Conservation (phyloP, 2,329 filamentous ascomycete genomes). For the Cordyceps cateniannulata region DNA sequence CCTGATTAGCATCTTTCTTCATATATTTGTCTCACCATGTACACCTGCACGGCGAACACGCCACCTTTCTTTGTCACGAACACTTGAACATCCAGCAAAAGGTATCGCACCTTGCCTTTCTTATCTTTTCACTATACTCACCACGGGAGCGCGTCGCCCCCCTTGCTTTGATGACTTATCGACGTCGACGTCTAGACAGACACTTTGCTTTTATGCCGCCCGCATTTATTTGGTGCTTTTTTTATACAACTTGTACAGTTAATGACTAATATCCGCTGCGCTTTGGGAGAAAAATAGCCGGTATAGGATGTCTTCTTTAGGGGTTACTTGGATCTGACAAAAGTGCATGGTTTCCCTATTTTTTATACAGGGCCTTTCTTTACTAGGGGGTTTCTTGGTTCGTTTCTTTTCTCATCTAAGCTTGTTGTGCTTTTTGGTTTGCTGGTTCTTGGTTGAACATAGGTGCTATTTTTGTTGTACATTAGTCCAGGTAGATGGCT, state of each 20-base stretch:
- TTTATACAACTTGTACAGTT: slow-evolving; percentile 7
- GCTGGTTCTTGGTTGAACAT: background rate
- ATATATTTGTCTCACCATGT: background rate
- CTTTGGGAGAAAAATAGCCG: background rate
- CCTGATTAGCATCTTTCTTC: background rate
- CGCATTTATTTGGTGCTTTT: background rate
- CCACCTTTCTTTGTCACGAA: background rate
- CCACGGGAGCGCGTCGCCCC: background rate
- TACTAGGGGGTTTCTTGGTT: background rate
- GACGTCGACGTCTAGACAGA: slow-evolving; percentile 12
- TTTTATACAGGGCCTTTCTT: background rate
- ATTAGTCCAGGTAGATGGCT: background rate
- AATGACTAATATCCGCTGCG: slow-evolving; percentile 11
- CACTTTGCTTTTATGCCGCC: slow-evolving; percentile 2
- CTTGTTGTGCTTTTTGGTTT: background rate
- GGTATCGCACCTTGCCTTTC: background rate
- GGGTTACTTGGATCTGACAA: background rate
- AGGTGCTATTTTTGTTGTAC: background rate
- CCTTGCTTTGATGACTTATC: slow-evolving; percentile 8
- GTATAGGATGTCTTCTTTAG: background rate
- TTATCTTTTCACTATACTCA: background rate
- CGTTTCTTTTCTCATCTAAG: background rate
- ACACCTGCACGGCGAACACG: background rate
- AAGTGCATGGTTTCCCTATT: background rate
- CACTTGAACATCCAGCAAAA: background rate